These are phyloP conservation scores for Penicillium sp. DNA, from an alignment of 2,329 filamentous ascomycete genomes.

Conservation along the genomic window DNA sequence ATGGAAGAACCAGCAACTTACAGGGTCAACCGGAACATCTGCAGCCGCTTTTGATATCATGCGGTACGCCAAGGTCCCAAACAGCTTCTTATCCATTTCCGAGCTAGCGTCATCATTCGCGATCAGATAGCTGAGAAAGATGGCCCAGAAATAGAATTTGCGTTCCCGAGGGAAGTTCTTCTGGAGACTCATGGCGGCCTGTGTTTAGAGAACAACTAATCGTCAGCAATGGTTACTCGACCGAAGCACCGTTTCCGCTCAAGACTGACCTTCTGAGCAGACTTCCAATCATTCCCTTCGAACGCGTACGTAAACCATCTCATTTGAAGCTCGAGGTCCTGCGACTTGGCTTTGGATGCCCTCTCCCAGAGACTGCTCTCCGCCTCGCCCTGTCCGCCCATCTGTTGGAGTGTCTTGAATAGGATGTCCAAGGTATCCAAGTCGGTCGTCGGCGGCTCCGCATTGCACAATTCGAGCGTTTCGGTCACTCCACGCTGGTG, in stretches of 20 bases:
- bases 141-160: slow-evolving; percentile 51
- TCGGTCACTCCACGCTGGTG: slow-evolving; percentile 45
- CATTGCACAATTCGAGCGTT: slow-evolving; percentile 43
- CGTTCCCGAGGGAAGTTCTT: slow-evolving; percentile 49
- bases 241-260: not conserved
- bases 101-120: slow-evolving; percentile 36
- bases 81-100: slow-evolving; percentile 45
- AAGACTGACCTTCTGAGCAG: slow-evolving; percentile 48
- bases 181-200: slow-evolving; percentile 51
- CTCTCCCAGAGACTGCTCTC: slow-evolving; percentile 46
- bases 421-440: slow-evolving; percentile 46
- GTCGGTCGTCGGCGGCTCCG: slow-evolving; percentile 44
- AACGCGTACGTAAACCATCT: slow-evolving; percentile 47
- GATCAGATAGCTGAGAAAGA: slow-evolving; percentile 47
- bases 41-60: slow-evolving; percentile 49
- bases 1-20: slow-evolving; percentile 26
- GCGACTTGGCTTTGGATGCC: slow-evolving; percentile 45
- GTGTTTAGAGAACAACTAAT: slow-evolving; percentile 1
- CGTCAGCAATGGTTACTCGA: not conserved
- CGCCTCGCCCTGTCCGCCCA: slow-evolving; percentile 36
- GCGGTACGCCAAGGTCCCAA: slow-evolving; percentile 51
- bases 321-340: slow-evolving; percentile 45
- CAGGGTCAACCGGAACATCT: slow-evolving; percentile 44
- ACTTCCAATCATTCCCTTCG: slow-evolving; percentile 45
- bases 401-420: slow-evolving; percentile 38